These are phyloP conservation scores for Fusarium sp. DNA, from an alignment of 2,329 filamentous ascomycete species.

Conservation along the genomic window DNA sequence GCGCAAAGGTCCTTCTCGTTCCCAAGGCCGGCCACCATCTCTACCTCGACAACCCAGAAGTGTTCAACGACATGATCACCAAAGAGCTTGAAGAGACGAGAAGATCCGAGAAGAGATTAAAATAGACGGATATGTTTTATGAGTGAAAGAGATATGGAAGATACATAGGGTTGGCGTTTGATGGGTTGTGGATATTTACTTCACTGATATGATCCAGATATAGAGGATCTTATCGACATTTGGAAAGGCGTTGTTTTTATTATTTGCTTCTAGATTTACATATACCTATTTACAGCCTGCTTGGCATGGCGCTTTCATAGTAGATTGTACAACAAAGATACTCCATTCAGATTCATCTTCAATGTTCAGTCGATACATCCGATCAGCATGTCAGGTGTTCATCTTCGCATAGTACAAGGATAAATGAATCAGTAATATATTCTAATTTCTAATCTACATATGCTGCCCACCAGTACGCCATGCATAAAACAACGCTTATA, in stretches of 20 bases:
- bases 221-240: slow-evolving; percentile 26
- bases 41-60: slow-evolving; percentile 68
- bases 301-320: slow-evolving; percentile 9
- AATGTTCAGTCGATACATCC: neutral
- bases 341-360: neutral
- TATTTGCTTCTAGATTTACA: slow-evolving; percentile 29
- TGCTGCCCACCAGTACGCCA: neutral
- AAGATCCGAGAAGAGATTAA: slow-evolving; percentile 46
- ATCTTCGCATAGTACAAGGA: neutral
- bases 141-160: slow-evolving; percentile 6
- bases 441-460: neutral
- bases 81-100: slow-evolving; percentile 65
- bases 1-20: slow-evolving; percentile 84
- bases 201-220: slow-evolving; percentile 16
- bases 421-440: neutral
- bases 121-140: slow-evolving; percentile 13
- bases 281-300: slow-evolving; percentile 34
- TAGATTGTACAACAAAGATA: slow-evolving; percentile 30
- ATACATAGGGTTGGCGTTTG: slow-evolving; percentile 37
- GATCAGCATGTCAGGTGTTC: neutral
- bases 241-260: slow-evolving; percentile 30
- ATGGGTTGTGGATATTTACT: slow-evolving; percentile 1
- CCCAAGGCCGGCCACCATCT: slow-evolving; percentile 68
- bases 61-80: slow-evolving; percentile 65
- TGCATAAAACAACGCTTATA: slow-evolving; percentile 57